Evolutionary conservation across 2,329 filamentous ascomycete species (phyloP).

Genomic region (Dactylellina sp.): DNA sequence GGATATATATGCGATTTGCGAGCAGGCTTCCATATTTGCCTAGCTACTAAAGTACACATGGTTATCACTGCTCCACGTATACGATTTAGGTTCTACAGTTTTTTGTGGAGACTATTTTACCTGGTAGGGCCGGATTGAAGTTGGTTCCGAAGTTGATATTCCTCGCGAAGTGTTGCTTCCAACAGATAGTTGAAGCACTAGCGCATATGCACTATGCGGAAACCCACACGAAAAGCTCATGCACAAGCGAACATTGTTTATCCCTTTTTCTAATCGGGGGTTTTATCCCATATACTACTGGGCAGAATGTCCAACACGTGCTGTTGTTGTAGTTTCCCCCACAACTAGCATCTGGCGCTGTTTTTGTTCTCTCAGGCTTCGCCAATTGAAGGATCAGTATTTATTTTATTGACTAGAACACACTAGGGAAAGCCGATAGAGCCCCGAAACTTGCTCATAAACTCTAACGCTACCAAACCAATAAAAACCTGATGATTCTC

Average conservation of each 20-base stretch:
- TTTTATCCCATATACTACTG: neutral
- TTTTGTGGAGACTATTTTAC: neutral
- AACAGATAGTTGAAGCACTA: neutral
- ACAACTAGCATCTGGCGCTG: too few relatives aligned
- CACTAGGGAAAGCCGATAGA: too few relatives aligned
- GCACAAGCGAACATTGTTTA: neutral
- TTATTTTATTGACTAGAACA: too few relatives aligned
- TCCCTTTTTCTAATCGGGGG: neutral
- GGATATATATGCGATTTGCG: neutral
- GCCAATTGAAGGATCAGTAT: too few relatives aligned
- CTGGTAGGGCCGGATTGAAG: slow-evolving; percentile 3
- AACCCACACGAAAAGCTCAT: neutral
- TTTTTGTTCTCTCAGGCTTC: too few relatives aligned
- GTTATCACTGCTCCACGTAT: neutral
- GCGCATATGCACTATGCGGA: neutral
- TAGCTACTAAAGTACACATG: neutral
- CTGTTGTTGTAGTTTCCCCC: neutral
- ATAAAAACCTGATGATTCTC: too few relatives aligned
- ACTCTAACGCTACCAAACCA: too few relatives aligned
- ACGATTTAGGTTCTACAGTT: neutral
- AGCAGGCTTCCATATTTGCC: neutral
- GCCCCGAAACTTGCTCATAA: too few relatives aligned
- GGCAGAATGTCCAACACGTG: too few relatives aligned
- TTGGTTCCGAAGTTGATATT: slow-evolving; percentile 2
- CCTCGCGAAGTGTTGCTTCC: neutral